Percentiles rank a stretch among this genome's conserved stretches.
Conservation (phyloP, 164 flowering plant species). For the Kingdonia uniflora region DNA sequence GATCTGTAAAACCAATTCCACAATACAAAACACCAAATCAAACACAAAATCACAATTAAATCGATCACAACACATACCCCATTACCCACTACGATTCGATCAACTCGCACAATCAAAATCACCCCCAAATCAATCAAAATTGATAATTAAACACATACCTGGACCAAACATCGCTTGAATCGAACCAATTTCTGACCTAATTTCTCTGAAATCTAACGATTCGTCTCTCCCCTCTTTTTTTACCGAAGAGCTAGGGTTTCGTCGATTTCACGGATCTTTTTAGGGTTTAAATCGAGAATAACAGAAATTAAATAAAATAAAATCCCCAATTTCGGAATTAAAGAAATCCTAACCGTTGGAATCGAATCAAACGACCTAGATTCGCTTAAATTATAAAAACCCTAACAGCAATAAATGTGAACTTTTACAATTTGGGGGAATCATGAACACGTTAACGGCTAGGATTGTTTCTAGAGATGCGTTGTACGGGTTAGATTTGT, state of each 20-base stretch:
- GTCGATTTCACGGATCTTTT: constrained; percentile 25
- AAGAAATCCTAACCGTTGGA: constrained; percentile 13
- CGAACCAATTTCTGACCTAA: too few species aligned
- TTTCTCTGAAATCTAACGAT: too few species aligned
- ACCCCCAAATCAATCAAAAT: constrained; percentile 5
- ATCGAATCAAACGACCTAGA: constrained; percentile 11
- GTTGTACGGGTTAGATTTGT: constrained; percentile 18
- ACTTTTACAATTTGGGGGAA: constrained; percentile 17
- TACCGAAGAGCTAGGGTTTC: constrained; percentile 49
- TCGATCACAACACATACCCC: too few species aligned
- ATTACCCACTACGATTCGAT: not conserved
- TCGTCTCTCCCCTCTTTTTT: constrained; percentile 13
- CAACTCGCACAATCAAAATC: constrained; percentile 13
- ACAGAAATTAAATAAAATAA: constrained; percentile 11
- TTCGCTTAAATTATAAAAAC: constrained; percentile 5
- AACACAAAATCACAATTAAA: too few species aligned
- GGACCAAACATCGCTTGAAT: constrained; percentile 8
- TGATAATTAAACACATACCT: constrained; percentile 26
- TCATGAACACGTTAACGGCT: constrained; percentile 12
- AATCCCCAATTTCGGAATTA: constrained; percentile 4
- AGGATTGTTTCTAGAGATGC: not conserved
- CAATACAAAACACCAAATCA: too few species aligned
- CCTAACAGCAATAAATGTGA: constrained; percentile 10
- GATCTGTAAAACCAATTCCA: constrained; percentile 24
- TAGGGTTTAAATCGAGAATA: constrained; percentile 36